Evolutionary conservation across 2,329 filamentous ascomycete genomes (phyloP).

Genomic region (Aspergillus sp.): DNA sequence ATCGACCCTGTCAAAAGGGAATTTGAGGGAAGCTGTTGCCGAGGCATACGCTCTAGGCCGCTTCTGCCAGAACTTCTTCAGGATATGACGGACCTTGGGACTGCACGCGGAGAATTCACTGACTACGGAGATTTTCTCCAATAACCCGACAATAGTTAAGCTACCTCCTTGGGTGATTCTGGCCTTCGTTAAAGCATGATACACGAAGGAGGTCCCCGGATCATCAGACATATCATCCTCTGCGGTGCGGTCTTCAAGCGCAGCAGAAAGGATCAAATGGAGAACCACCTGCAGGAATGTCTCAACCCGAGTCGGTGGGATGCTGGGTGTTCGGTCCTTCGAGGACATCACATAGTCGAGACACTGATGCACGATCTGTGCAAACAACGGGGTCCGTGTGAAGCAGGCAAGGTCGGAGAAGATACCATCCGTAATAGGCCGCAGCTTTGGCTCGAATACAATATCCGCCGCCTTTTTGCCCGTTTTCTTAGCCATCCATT

Average conservation of each 20-base stretch:
- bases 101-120: slow-evolving; percentile 75
- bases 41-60: slow-evolving; percentile 63
- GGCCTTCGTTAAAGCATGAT: slow-evolving; percentile 57
- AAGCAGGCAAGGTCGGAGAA: slow-evolving; percentile 72
- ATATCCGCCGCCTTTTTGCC: slow-evolving; percentile 74
- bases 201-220: slow-evolving; percentile 58
- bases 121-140: slow-evolving; percentile 51
- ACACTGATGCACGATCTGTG: slow-evolving; percentile 81
- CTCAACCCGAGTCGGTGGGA: slow-evolving; percentile 77
- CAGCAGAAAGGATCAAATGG: slow-evolving; percentile 76
- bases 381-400: slow-evolving; percentile 76
- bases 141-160: slow-evolving; percentile 45
- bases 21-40: slow-evolving; percentile 51
- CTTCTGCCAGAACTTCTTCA: slow-evolving; percentile 78
- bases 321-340: slow-evolving; percentile 58
- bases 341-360: slow-evolving; percentile 71
- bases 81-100: slow-evolving; percentile 72
- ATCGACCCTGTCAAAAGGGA: slow-evolving; percentile 69
- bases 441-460: slow-evolving; percentile 81
- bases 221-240: slow-evolving; percentile 42
- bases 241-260: slow-evolving; percentile 66
- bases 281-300: slow-evolving; percentile 86
- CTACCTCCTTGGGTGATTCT: slow-evolving; percentile 39
- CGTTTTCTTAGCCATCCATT: slow-evolving; percentile 77
- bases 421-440: slow-evolving; percentile 64